Evolutionary conservation across 345 rosid genomes (phyloP), one percentile per base, ranked within the genome.

Genomic region (Aegle marmelos): DNA sequence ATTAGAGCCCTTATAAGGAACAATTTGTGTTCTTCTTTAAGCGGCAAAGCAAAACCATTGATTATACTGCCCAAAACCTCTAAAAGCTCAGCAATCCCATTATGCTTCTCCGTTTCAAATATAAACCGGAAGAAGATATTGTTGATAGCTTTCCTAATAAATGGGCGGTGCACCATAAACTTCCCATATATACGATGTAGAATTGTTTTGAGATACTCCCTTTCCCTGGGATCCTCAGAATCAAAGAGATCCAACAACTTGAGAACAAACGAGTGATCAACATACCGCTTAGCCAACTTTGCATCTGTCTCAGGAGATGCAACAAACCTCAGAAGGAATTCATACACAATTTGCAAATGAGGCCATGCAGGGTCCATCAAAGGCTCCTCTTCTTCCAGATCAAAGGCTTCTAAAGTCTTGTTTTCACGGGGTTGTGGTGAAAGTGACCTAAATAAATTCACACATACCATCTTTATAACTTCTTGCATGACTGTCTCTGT

Each of bases 361-460:
- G 93, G 90, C 96, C 96, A 91, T 21, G 92, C 90, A 41, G 88
- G 93, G 77, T 91, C 96, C 93, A 90, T 90, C 39, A 79, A 80
- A 33, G 92, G 90, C 78, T 91, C 96, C 69, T 91, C 93, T 83
- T 91, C 96, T 76, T 91, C 96, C 72, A 90, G 37, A 76, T 91
- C 96, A 64, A 89, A 85, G 36, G 92, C 87, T 73, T 90, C 90
- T 9, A 85, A 70, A 48, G 84, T 88, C 83, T 90, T 91, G 68
- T 84, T 87, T 62, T 88, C 92, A 30, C 90, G 93, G 19, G 96
- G 90, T 78, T 87, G 93, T 17, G 92, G 87, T 68, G 84, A 83
- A 33, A 84, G 81, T 4, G 90, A 73, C 85, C 96, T 85, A 80
- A 91, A 91, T 79, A 91, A 79, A 72, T 91, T 91, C 60, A 79